Conservation (phyloP, 2,329 filamentous ascomycete species). For the Xylaria sp. region DNA sequence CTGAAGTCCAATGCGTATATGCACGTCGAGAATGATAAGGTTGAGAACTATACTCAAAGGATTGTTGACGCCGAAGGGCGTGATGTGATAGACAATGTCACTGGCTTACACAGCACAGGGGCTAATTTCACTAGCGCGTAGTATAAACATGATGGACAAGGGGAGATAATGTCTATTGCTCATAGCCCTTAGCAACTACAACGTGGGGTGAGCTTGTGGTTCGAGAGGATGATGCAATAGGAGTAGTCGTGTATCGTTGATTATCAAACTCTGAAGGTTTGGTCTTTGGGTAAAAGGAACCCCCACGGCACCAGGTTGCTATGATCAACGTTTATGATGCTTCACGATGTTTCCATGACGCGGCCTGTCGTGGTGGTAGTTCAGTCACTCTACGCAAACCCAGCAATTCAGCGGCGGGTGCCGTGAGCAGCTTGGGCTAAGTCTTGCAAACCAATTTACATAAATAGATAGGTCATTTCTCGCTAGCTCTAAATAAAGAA, state of each 20-base stretch:
- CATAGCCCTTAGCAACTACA: neutral
- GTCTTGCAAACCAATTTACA: neutral
- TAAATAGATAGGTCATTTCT: neutral
- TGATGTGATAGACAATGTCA: too few species aligned
- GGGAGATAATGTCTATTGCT: neutral
- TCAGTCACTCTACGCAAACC: neutral
- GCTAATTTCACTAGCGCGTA: neutral
- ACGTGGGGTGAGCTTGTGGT: neutral
- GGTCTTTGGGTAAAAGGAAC: neutral
- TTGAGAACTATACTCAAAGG: too few species aligned
- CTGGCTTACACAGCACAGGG: too few species aligned
- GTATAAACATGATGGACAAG: neutral
- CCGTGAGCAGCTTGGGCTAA: neutral
- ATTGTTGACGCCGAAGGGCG: too few species aligned
- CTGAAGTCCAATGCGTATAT: too few species aligned
- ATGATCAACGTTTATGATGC: too few species aligned
- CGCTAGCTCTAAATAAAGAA: neutral
- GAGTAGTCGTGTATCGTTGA: neutral
- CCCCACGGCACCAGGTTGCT: too few species aligned
- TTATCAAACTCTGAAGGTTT: neutral
- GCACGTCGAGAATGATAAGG: too few species aligned
- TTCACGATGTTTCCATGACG: too few species aligned
- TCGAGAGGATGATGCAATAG: neutral
- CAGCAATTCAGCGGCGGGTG: neutral
- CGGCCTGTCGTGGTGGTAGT: neutral